Percentiles rank a stretch among this genome's conserved stretches.
These are phyloP conservation scores for Trypanosoma conorhini DNA, from an alignment of 208 protist genomes.

Conservation along the genomic window DNA sequence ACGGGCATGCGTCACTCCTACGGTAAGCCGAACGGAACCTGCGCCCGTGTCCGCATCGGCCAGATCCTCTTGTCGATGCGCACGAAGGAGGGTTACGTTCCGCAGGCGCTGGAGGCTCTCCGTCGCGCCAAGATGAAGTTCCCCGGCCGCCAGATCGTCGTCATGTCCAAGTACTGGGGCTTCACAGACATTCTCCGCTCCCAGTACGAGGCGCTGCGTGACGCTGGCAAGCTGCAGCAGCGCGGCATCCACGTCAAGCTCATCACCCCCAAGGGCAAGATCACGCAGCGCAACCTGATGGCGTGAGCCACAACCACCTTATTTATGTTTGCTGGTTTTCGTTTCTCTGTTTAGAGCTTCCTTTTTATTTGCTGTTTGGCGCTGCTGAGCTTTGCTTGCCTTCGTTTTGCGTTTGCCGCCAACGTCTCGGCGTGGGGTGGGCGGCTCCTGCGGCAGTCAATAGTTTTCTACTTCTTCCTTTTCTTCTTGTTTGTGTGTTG, in stretches of 20 bases:
- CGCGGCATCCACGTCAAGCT: constrained; percentile 72
- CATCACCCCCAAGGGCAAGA: constrained; percentile 80
- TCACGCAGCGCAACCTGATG: constrained; percentile 55
- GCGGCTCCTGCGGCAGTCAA: neutral
- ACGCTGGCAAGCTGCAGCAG: constrained; percentile 67
- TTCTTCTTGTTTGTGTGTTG: constrained; percentile 1
- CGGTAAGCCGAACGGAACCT: constrained; percentile 96
- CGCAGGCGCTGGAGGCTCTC: constrained; percentile 71
- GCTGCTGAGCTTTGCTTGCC: neutral
- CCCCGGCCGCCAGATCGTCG: constrained; percentile 70
- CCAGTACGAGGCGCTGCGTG: constrained; percentile 68
- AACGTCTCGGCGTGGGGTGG: neutral
- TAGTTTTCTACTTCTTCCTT: neutral
- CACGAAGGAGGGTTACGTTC: constrained; percentile 77
- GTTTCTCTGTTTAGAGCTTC: neutral
- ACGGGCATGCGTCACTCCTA: too few species aligned
- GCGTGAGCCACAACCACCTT: constrained; percentile 16
- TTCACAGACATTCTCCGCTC: constrained; percentile 80
- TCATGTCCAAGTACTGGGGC: constrained; percentile 85
- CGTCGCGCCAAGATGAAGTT: constrained; percentile 89
- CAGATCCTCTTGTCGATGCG: constrained; percentile 98
- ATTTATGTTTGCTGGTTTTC: constrained; percentile 19
- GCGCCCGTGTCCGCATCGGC: constrained; percentile 97
- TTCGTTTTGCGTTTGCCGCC: neutral
- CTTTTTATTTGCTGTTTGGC: neutral